Evolutionary conservation across 2,329 filamentous ascomycete genomes (phyloP).

Genomic region (Botrytis hyacinthi): DNA sequence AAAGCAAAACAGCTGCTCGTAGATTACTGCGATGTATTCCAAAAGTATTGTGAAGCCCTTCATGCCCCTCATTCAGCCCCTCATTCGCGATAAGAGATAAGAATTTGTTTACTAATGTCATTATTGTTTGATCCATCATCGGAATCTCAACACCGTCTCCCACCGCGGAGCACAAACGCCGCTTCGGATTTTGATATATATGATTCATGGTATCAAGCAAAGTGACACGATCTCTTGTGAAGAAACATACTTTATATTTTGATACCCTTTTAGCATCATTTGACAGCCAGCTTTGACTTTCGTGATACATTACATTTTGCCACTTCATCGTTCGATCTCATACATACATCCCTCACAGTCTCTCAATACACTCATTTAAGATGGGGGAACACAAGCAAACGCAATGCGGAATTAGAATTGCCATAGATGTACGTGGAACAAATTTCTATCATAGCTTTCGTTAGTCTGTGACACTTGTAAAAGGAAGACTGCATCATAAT

Average conservation of each 20-base stretch:
- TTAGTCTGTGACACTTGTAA: background rate
- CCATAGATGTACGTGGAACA: slow-evolving; percentile 49
- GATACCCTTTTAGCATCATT: background rate
- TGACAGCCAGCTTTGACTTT: background rate
- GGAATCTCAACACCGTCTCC: slow-evolving; percentile 18
- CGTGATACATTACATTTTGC: slow-evolving; percentile 5
- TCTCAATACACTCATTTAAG: slow-evolving; percentile 25
- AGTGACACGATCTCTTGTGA: background rate
- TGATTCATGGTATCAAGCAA: background rate
- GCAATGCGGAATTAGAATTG: slow-evolving; percentile 65
- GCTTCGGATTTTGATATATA: slow-evolving; percentile 15
- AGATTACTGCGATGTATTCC: background rate
- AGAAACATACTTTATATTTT: background rate
- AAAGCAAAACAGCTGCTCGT: background rate
- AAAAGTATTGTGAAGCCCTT: background rate
- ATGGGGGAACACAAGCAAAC: slow-evolving; percentile 24
- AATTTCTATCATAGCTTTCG: slow-evolving; percentile 31
- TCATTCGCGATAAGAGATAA: slow-evolving; percentile 22
- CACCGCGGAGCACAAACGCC: slow-evolving; percentile 17
- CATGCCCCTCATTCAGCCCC: slow-evolving; percentile 12
- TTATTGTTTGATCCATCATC: slow-evolving; percentile 6
- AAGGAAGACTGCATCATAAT: slow-evolving; percentile 1
- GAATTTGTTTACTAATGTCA: slow-evolving; percentile 16
- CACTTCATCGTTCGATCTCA: slow-evolving; percentile 1
- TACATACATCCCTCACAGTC: background rate